These are phyloP conservation scores for Beauveria scarabaeidicola DNA, from an alignment of 2,329 filamentous ascomycete species.

Conservation along the genomic window DNA sequence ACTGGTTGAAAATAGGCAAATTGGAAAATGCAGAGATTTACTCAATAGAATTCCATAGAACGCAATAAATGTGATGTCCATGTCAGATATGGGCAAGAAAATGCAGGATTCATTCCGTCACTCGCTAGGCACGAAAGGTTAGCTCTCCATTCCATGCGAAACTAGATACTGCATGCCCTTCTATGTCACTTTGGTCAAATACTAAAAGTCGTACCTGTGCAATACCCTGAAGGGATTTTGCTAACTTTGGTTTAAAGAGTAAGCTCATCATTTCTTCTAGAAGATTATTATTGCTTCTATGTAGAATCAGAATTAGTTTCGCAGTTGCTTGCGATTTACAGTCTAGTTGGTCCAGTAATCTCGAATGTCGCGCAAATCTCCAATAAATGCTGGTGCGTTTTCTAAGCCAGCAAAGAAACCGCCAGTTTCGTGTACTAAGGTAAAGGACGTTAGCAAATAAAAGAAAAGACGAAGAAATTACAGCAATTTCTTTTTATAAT, in stretches of 20 bases:
- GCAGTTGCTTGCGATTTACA: neutral
- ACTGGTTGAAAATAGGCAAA: neutral
- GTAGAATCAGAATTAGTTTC: neutral
- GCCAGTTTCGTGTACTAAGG: neutral
- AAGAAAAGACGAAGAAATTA: neutral
- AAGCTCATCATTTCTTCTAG: neutral
- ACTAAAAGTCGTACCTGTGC: neutral
- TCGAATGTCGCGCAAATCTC: neutral
- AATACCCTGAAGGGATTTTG: neutral
- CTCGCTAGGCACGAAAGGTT: neutral
- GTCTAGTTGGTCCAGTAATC: neutral
- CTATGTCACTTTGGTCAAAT: neutral
- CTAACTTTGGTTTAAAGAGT: neutral
- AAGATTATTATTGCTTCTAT: neutral
- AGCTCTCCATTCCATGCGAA: neutral
- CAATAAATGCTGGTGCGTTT: neutral
- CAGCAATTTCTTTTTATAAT: neutral
- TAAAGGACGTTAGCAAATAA: neutral
- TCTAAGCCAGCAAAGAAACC: neutral
- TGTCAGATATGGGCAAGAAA: neutral
- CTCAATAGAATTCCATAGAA: neutral
- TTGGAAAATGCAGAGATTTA: slow-evolving; percentile 22
- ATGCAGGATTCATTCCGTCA: neutral
- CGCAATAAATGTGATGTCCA: neutral
- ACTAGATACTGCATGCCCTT: neutral